Evolutionary conservation across 768 basidiomycete genomes (phyloP).

Genomic region (Leccinum aurantiacum): DNA sequence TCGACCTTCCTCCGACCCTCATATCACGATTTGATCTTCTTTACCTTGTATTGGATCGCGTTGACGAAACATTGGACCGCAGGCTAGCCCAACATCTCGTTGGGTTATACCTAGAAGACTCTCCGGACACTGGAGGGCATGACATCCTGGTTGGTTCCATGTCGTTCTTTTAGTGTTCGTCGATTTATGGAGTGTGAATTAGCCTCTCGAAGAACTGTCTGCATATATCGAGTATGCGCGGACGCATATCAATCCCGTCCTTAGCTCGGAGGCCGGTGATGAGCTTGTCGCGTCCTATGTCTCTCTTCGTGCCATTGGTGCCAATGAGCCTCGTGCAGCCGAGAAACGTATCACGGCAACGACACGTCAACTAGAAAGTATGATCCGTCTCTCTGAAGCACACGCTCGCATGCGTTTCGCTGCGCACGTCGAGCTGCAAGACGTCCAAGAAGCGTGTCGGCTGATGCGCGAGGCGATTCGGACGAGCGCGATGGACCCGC

Average conservation of each 20-base stretch:
- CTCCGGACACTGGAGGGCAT: conserved; percentile 52
- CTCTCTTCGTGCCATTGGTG: conserved; percentile 88
- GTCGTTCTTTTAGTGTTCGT: not conserved
- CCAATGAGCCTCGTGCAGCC: conserved; percentile 74
- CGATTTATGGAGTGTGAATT: conserved; percentile 15
- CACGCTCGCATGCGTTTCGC: conserved; percentile 97
- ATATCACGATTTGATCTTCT: conserved; percentile 97
- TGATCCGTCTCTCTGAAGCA: conserved; percentile 95
- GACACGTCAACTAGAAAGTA: conserved; percentile 93
- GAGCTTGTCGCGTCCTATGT: conserved; percentile 91
- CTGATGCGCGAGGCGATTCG: conserved; percentile 96
- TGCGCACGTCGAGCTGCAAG: conserved; percentile 77
- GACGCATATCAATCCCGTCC: conserved; percentile 77
- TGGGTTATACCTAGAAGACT: conserved; percentile 90
- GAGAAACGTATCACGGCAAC: conserved; percentile 98
- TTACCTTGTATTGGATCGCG: conserved; percentile 92
- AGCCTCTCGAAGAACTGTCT: conserved; percentile 89
- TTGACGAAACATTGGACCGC: conserved; percentile 86
- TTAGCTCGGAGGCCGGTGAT: conserved; percentile 80
- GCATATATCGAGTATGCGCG: conserved; percentile 95
- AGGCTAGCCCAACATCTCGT: conserved; percentile 91
- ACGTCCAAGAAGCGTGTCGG: conserved; percentile 90
- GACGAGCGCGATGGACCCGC: conserved; percentile 92
- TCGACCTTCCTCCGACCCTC: conserved; percentile 95
- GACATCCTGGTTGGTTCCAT: conserved; percentile 71